phyloP scores from a whole-genome alignment of 2,329 filamentous ascomycete genomes.

The Sporothrix inflata region DNA sequence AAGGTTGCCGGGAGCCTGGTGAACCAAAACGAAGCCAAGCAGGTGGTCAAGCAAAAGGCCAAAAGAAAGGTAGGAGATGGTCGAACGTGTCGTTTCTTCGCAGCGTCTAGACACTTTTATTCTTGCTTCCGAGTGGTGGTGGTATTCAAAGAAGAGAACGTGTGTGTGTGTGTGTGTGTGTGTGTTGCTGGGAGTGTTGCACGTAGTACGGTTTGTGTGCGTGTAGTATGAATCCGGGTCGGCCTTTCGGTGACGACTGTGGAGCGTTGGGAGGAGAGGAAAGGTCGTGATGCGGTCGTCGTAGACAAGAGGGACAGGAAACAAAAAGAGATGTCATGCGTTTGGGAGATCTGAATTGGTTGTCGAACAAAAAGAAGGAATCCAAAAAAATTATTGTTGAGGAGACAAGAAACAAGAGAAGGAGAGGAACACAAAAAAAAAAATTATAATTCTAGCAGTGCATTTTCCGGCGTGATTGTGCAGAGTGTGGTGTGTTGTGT shows the following conservation, averaged over 20 bases:
- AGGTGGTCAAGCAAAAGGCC: neutral
- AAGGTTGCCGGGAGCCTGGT: neutral
- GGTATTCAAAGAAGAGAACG: too few relatives aligned
- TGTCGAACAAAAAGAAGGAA: neutral
- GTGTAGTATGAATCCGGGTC: neutral
- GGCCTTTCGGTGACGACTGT: conserved; percentile 17
- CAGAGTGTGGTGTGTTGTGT: conserved; percentile 26
- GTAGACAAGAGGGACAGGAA: neutral
- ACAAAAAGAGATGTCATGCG: neutral
- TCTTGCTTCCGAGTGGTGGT: neutral
- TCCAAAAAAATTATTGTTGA: conserved; percentile 18
- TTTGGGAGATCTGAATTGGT: conserved; percentile 2
- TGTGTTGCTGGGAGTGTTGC: neutral
- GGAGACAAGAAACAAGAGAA: conserved; percentile 5
- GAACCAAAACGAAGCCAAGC: neutral
- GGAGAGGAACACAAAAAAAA: conserved; percentile 24
- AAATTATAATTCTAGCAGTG: conserved; percentile 26
- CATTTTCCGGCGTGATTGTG: conserved; percentile 31
- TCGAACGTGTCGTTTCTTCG: neutral
- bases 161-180: neutral
- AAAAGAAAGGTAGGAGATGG: neutral
- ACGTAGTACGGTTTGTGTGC: neutral
- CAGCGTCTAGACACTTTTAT: neutral
- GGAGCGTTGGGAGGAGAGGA: conserved; percentile 10
- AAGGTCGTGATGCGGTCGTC: neutral